A percentile compares a stretch with the other conserved stretches of the same genome.
Conservation (phyloP, 495 filamentous ascomycete species). For the Daldinia childiae region DNA sequence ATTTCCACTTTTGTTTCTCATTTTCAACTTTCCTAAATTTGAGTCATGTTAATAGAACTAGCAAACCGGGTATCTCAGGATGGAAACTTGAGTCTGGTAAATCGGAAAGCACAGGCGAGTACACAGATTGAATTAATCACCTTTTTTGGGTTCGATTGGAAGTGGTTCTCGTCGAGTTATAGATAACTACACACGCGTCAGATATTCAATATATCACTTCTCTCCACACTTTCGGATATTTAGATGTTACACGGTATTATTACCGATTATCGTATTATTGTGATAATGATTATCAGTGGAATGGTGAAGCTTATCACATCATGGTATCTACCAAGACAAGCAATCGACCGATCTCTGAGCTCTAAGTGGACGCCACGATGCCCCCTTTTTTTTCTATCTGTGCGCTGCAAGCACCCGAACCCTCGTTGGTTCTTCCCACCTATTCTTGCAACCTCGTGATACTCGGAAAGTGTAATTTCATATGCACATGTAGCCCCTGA, state of each 20-base stretch:
- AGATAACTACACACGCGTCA: constrained; percentile 39
- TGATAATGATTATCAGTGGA: background rate
- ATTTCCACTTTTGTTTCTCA: constrained; percentile 1
- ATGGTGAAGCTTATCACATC: background rate
- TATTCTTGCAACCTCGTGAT: background rate
- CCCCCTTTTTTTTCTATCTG: background rate
- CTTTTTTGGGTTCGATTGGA: constrained; percentile 31
- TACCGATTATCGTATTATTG: background rate
- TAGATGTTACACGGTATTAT: background rate
- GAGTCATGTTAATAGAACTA: constrained; percentile 42
- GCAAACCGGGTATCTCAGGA: constrained; percentile 34
- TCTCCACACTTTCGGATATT: constrained; percentile 4
- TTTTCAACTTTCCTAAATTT: constrained; percentile 11
- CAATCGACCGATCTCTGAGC: constrained; percentile 12
- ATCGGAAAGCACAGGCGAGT: constrained; percentile 34
- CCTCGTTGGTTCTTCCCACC: background rate
- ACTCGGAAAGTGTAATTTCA: constrained; percentile 4
- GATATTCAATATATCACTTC: constrained; percentile 46
- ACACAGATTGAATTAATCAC: constrained; percentile 46
- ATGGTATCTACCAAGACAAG: background rate
- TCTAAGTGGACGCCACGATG: background rate
- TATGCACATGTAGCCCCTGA: background rate
- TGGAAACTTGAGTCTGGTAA: constrained; percentile 37
- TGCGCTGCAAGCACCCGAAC: constrained; percentile 3
- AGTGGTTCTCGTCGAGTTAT: constrained; percentile 43